These are phyloP conservation scores for Amaranthus hypochondriacus DNA, from an alignment of 148 eudicot genomes.

Conservation along the genomic window DNA sequence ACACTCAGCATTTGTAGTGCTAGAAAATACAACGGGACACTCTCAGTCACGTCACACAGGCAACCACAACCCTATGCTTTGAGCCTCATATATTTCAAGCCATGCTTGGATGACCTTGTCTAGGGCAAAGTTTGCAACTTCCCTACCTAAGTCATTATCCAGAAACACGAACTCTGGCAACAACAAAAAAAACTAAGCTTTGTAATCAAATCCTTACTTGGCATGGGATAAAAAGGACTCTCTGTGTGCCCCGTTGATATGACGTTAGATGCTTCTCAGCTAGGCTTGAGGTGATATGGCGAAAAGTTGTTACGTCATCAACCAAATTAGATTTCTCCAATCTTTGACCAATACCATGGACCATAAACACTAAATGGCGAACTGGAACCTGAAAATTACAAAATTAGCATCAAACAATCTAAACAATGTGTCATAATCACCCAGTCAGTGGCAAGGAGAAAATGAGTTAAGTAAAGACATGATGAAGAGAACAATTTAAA, in stretches of 20 bases:
- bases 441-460: not conserved
- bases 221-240: conserved; percentile 93
- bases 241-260: conserved; percentile 69
- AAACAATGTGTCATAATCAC: not conserved
- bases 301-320: conserved; percentile 83
- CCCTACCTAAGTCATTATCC: too few species aligned
- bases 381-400: conserved; percentile 71
- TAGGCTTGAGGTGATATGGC: conserved; percentile 65
- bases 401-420: not conserved
- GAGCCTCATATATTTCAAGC: too few species aligned
- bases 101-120: too few species aligned
- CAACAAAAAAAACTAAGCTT: not conserved
- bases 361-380: conserved; percentile 94
- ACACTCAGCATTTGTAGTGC: too few species aligned
- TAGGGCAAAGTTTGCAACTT: too few species aligned
- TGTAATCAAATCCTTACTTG: conserved; percentile 47
- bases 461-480: not conserved
- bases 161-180: not conserved
- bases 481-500: not conserved
- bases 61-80: too few species aligned
- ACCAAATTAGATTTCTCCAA: conserved; percentile 90
- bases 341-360: conserved; percentile 99
- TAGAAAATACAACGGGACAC: too few species aligned
- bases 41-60: too few species aligned
- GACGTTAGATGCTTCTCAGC: conserved; percentile 87